These are phyloP conservation scores for Chrysoporthe cubensis DNA, from an alignment of 2,329 filamentous ascomycete species.

Conservation along the genomic window DNA sequence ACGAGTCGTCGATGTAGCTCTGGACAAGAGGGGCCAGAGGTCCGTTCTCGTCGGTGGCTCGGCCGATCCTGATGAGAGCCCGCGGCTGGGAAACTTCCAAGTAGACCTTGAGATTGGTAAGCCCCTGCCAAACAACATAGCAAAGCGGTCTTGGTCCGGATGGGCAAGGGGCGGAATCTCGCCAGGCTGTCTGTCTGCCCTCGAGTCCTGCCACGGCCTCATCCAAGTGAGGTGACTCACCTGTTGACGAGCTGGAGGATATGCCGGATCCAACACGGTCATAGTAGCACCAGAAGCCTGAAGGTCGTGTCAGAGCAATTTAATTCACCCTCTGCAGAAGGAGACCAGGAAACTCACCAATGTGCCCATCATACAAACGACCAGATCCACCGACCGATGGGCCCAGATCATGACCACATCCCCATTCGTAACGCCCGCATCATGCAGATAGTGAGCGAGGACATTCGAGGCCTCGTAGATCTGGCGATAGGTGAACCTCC, in stretches of 20 bases:
- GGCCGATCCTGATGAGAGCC: slow-evolving; percentile 71
- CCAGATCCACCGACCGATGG: slow-evolving; percentile 72
- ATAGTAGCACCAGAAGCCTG: slow-evolving; percentile 62
- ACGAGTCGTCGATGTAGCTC: slow-evolving; percentile 72
- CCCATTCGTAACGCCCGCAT: slow-evolving; percentile 72
- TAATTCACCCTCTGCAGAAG: not conserved
- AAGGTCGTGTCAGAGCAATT: slow-evolving; percentile 35
- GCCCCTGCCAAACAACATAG: too few species aligned
- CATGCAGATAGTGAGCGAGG: slow-evolving; percentile 77
- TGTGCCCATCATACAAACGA: slow-evolving; percentile 77
- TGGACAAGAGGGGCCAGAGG: slow-evolving; percentile 50
- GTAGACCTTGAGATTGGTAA: slow-evolving; percentile 50
- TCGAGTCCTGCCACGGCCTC: not conserved
- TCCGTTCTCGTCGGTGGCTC: slow-evolving; percentile 71
- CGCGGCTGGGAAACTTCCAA: slow-evolving; percentile 74
- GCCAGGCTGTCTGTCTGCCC: too few species aligned
- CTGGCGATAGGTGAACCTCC: slow-evolving; percentile 80
- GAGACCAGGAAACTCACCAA: slow-evolving; percentile 17
- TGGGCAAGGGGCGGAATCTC: not conserved
- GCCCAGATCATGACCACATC: slow-evolving; percentile 95
- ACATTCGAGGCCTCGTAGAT: slow-evolving; percentile 85
- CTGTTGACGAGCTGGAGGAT: slow-evolving; percentile 79
- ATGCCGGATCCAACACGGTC: slow-evolving; percentile 76
- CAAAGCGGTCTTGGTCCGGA: not conserved
- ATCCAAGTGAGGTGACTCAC: slow-evolving; percentile 14